Conservation (phyloP, 305 asterid species). For the Plantago rigida region DNA sequence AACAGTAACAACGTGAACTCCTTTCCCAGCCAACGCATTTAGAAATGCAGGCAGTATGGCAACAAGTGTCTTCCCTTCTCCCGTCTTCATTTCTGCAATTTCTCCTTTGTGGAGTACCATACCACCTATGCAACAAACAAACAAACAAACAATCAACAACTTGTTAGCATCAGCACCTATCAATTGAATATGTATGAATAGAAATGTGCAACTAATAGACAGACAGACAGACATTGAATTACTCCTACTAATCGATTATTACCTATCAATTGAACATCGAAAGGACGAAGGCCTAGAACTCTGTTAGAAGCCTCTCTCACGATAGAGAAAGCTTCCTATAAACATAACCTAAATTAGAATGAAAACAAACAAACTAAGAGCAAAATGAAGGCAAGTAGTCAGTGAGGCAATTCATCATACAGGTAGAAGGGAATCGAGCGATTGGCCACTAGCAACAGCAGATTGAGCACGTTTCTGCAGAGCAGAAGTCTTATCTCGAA, state of each 20-base stretch:
- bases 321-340: slow-evolving; percentile 86
- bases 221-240: neutral
- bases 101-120: slow-evolving; percentile 98
- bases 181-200: neutral
- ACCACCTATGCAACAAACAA: slow-evolving; percentile 47
- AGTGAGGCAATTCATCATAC: slow-evolving; percentile 35
- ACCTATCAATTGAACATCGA: slow-evolving; percentile 92
- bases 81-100: slow-evolving; percentile 97
- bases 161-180: neutral
- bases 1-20: slow-evolving; percentile 88
- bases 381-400: neutral
- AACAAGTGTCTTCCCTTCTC: slow-evolving; percentile 96
- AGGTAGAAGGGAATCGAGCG: slow-evolving; percentile 76
- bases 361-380: neutral
- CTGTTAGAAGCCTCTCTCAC: slow-evolving; percentile 95
- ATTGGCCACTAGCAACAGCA: slow-evolving; percentile 34
- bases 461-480: slow-evolving; percentile 53
- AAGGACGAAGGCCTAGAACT: slow-evolving; percentile 95
- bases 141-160: slow-evolving; percentile 13
- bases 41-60: slow-evolving; percentile 89
- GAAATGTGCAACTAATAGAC: neutral
- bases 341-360: slow-evolving; percentile 9
- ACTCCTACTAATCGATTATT: slow-evolving; percentile 4
- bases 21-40: slow-evolving; percentile 83
- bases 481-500: slow-evolving; percentile 61